A percentile compares a stretch with the other conserved stretches of the same genome.
These are phyloP conservation scores for Fusarium tricinctum DNA, from an alignment of 2,329 filamentous ascomycete genomes.

Conservation along the genomic window DNA sequence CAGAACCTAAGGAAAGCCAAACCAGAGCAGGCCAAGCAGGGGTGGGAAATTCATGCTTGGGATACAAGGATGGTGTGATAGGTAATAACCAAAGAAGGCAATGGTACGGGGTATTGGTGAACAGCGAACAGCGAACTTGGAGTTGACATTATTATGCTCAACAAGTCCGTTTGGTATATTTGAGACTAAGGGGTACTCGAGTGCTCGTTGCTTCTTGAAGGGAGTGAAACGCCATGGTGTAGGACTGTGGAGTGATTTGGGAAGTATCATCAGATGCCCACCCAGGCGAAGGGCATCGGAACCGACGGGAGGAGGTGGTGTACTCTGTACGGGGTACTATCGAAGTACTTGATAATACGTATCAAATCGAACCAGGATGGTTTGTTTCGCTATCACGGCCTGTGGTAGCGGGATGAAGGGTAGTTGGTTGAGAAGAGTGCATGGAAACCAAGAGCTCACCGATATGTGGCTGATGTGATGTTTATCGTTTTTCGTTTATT, in stretches of 20 bases:
- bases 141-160: not conserved
- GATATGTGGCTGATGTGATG: not conserved
- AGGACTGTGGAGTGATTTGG: too few species aligned
- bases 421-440: not conserved
- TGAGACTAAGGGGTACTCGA: not conserved
- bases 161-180: not conserved
- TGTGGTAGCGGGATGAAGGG: too few species aligned
- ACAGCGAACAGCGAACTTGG: not conserved
- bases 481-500: not conserved
- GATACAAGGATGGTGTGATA: too few species aligned
- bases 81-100: too few species aligned
- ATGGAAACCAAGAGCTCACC: not conserved
- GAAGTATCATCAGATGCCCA: not conserved
- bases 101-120: too few species aligned
- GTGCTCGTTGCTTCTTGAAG: not conserved
- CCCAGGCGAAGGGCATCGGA: not conserved
- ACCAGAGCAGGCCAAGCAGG: not conserved
- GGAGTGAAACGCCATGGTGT: not conserved
- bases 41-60: slow-evolving; percentile 15
- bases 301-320: not conserved
- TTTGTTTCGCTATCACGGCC: not conserved
- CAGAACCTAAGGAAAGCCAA: slow-evolving; percentile 40
- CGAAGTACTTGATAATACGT: not conserved
- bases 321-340: not conserved
- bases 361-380: not conserved